Evolutionary conservation across 768 basidiomycete genomes (phyloP), one percentile per base, ranked within the genome.

Genomic region (Lentinula edodes): DNA sequence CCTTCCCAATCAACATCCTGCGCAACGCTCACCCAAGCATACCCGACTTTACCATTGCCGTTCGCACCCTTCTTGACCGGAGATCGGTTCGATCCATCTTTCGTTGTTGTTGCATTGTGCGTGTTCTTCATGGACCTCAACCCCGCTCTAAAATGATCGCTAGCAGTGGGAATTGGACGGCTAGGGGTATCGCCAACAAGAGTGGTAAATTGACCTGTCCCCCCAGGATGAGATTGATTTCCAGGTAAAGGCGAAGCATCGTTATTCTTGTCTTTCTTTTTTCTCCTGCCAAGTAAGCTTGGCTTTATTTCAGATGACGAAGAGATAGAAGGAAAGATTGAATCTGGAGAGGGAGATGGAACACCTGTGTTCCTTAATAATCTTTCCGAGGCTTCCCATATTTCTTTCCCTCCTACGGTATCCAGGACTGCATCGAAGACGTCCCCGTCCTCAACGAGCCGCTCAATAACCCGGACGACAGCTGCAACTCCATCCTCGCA

Each of bases 1-100:
- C 92, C 92, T 67, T 93, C 89, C 80, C 86, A 88, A 71, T 93
- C 92, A 35, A 93, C 84, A 69, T 93, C 92, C 63, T 89, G 88
- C 39, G 85, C 84, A 42, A 86, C 75, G 68, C 83, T 87, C n/a
- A 93, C 83, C 91, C 91, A 94, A 18, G 87, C 84, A 71, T 93
- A 93, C 52, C 85, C 86, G 34, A 91, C 85, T 61, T 78, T 71
- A 15, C 64, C 61, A 38, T 69, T 71, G 18, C 73, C 65, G 50
- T 73, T 69, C 63, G 70, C 18, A 64, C 53, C 46, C 64, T 58
- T 48, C 62, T 23, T 61, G 16, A 32, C 60, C 58, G 43, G 62
- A 65, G 45, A 16, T 8, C 39, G 28, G 43, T 35, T 28, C n/a
- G 28, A 7, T 13, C 34, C 38, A 34, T 38, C 48, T 20, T 41